A percentile compares a stretch with the other conserved stretches of the same genome.
Conservation (phyloP, 2,329 filamentous ascomycete genomes). For the Stagonosporopsis chrysanthemi region DNA sequence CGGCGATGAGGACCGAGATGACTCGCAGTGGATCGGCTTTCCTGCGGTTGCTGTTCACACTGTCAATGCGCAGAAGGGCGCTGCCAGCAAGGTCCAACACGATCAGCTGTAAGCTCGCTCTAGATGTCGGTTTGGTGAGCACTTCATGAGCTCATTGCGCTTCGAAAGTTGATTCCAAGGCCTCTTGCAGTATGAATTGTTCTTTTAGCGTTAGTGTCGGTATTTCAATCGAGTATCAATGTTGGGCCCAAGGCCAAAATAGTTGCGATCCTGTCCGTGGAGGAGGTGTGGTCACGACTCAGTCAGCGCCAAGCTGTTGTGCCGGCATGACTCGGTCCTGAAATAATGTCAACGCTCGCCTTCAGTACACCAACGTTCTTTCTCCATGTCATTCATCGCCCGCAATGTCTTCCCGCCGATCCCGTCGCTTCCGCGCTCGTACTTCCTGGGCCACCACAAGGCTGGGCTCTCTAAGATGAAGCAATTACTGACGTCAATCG, state of each 20-base stretch:
- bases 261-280: not conserved
- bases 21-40: slow-evolving; percentile 16
- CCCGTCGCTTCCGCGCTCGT: slow-evolving; percentile 80
- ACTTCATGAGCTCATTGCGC: not conserved
- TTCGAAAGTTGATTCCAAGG: not conserved
- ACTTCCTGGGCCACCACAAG: slow-evolving; percentile 93
- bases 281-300: slow-evolving; percentile 7
- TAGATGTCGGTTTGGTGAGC: not conserved
- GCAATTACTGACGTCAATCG: slow-evolving; percentile 77
- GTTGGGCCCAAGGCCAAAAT: slow-evolving; percentile 24
- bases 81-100: not conserved
- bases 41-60: slow-evolving; percentile 1
- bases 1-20: slow-evolving; percentile 10
- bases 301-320: slow-evolving; percentile 8
- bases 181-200: not conserved
- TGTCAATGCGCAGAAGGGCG: too few relatives aligned
- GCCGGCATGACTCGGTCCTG: slow-evolving; percentile 1
- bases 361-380: slow-evolving; percentile 6
- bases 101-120: slow-evolving; percentile 5
- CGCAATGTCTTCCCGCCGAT: slow-evolving; percentile 76
- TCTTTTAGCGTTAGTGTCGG: slow-evolving; percentile 16
- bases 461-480: slow-evolving; percentile 84
- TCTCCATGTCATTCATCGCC: slow-evolving; percentile 65
- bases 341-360: slow-evolving; percentile 5
- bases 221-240: slow-evolving; percentile 14